Base-by-base conservation (phyloP, 257 asterid species). In the Thymus mandschuricus region DNA sequence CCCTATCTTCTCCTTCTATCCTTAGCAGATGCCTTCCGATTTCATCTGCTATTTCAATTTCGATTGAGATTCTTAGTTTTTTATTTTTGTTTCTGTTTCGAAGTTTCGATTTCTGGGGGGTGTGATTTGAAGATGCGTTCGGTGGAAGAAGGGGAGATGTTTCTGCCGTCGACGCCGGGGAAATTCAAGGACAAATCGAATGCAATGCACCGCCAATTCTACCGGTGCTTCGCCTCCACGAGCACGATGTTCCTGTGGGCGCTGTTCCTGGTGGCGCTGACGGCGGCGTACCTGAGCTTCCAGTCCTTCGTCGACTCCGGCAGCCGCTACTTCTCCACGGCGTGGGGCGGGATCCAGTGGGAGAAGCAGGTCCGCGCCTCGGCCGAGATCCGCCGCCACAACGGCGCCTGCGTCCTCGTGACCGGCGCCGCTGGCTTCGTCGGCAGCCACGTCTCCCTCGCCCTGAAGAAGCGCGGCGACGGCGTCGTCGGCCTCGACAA, bases 381-480 rank as follows among this genome's bases (percentile, higher is more conserved):
- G 10, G 88, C 93, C 2, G 78, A 86, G 85, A 82, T 87, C 89
- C 96, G 40, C 72, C 91, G 96, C 33, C 64, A 70, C 3, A 80
- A 81, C 60, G 97, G 97, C 4, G 27, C 78, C 29, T 65, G 90
- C 69, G 92, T 87, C 1, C 86, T 91, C 21, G 96, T 91, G 60
- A 91, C 97, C 69, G 97, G 97, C 59, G 96, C 97, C 29, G 96
- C 95, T 38, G 97, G 97, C 0, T 91, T 91, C 81, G 97, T 91
- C 31, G 97, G 97, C 0, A 71, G 79, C 38, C 97, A 91, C 73
- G 96, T 89, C 1, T 86, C 95, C 11, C 80, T 89, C 49, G 91
- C 92, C 0, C 48, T 91, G 21, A 91, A 86, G 33, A 91, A 91
- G 43, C 86, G 97, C 28, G 97, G 97, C 0, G 97, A 91, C 75